Base-by-base conservation (phyloP, 805 yeast genomes). In the Candida boleticola region DNA sequence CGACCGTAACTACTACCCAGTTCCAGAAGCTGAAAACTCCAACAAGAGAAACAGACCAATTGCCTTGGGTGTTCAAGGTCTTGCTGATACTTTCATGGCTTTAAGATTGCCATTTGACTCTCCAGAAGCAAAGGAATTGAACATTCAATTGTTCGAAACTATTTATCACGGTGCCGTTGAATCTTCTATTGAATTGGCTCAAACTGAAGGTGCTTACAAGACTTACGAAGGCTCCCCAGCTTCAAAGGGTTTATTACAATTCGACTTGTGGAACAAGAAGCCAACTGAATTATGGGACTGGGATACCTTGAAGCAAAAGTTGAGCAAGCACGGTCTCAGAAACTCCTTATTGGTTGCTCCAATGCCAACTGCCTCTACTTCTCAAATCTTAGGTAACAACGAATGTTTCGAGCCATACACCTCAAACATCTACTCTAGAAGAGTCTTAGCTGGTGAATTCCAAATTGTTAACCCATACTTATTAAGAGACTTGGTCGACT, bases 301-400 rank as follows among this genome's bases (percentile, higher is more conserved):
- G 83, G 82, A 76, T 51, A 40, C 63, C n/a, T 63, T 78, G 52
- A 78, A 77, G 60, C 70, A 64, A 46, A 63, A 68, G 44, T 62
- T 78, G 53, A 68, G 70, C 39, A 64, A 67, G 48, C 66, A 71
- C 54, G 83, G 83, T 36, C 52, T 78, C 36, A 71, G 83, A 63
- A 78, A 78, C 63, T 78, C 83, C 29, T 66, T 78, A 50, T 70
- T 78, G 50, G 81, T 78, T 47, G 83, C 83, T 1, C 82, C 82
- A 46, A 78, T 78, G 83, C 83, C 83, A 34, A 78, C 83, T 45
- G 83, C 83, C n/a, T 78, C 83, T 19, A 78, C 83, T 4, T 78
- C 83, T 7, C 83, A 78, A 58, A 78, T 78, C 46, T 68, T 78
- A 55, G 83, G 83, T 49, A 74, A 72, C 60, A 78, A 76, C 54